Evolutionary conservation across 2,329 filamentous ascomycete species (phyloP).

Genomic region (Aspergillus spinulosporus): DNA sequence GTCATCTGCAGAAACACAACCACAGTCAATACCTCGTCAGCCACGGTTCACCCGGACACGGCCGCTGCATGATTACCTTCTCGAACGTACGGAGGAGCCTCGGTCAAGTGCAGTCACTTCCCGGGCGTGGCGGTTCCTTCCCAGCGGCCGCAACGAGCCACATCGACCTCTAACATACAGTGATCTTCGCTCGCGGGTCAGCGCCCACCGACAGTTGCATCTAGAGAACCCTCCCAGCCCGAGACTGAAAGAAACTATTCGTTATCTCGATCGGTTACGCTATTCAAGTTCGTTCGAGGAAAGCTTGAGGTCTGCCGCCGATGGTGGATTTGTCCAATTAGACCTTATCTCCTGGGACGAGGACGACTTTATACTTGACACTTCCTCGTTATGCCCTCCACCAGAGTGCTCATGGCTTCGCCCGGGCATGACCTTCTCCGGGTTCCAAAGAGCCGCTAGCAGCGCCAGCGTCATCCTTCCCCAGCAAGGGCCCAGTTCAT

Average conservation of each 20-base stretch:
- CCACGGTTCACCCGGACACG: conserved; percentile 40
- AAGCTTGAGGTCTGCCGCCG: conserved; percentile 54
- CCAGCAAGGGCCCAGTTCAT: conserved; percentile 31
- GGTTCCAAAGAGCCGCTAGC: conserved; percentile 59
- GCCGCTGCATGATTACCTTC: conserved; percentile 42
- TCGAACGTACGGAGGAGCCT: conserved; percentile 36
- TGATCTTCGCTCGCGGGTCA: conserved; percentile 38
- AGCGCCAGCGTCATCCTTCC: conserved; percentile 30
- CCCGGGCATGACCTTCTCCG: conserved; percentile 61
- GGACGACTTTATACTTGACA: conserved; percentile 61
- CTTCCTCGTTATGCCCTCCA: conserved; percentile 51
- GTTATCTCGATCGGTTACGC: conserved; percentile 61
- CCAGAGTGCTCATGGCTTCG: conserved; percentile 62
- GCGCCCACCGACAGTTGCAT: conserved; percentile 40
- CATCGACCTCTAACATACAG: conserved; percentile 33
- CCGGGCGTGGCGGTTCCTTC: conserved; percentile 37
- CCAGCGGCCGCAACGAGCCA: conserved; percentile 30
- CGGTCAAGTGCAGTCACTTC: conserved; percentile 19
- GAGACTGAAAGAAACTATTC: conserved; percentile 59
- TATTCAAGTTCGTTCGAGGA: conserved; percentile 56
- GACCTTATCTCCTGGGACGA: conserved; percentile 55
- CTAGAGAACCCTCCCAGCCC: conserved; percentile 36
- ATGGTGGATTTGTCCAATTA: conserved; percentile 54
- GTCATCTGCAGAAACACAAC: conserved; percentile 40
- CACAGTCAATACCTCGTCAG: conserved; percentile 45